phyloP scores from a whole-genome alignment of 768 basidiomycete species.

The Porphyrellus cyaneotinctus region DNA sequence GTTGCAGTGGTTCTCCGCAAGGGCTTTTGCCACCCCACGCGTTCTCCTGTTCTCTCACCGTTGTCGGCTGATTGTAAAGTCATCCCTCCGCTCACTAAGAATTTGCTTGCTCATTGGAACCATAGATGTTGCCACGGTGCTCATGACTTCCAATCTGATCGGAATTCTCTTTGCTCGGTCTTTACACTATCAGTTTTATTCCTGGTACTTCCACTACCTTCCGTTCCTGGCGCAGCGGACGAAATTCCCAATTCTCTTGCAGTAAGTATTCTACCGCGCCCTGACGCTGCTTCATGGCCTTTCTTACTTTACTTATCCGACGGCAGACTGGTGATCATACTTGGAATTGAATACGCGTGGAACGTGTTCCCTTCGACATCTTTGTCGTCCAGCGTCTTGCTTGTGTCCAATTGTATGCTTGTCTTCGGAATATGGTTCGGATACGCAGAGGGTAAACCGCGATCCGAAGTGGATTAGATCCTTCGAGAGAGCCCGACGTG shows the following conservation, averaged over 20 bases:
- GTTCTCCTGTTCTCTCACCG: conserved; percentile 42
- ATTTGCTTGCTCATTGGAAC: conserved; percentile 12
- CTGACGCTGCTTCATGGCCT: background rate
- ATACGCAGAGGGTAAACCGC: conserved; percentile 36
- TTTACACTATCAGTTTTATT: conserved; percentile 96
- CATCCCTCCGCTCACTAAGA: background rate
- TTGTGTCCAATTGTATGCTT: conserved; percentile 48
- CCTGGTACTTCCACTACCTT: conserved; percentile 92
- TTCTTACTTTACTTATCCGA: background rate
- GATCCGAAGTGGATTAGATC: background rate
- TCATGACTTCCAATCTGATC: conserved; percentile 89
- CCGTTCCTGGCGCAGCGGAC: conserved; percentile 81
- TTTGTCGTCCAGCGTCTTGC: conserved; percentile 55
- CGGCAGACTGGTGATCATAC: conserved; percentile 55
- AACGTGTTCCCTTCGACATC: conserved; percentile 80
- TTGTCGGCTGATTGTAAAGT: conserved; percentile 64
- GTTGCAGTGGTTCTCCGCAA: conserved; percentile 49
- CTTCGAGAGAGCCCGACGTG: background rate
- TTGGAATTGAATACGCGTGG: conserved; percentile 80
- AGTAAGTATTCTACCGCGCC: conserved; percentile 41
- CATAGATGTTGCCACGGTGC: conserved; percentile 70
- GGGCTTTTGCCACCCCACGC: conserved; percentile 48
- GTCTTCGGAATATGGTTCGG: conserved; percentile 55
- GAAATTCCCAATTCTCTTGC: conserved; percentile 54
- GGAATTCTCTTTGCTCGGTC: conserved; percentile 92